These are phyloP conservation scores for Trypanosoma caninum DNA, from an alignment of 208 protist species.

Conservation along the genomic window DNA sequence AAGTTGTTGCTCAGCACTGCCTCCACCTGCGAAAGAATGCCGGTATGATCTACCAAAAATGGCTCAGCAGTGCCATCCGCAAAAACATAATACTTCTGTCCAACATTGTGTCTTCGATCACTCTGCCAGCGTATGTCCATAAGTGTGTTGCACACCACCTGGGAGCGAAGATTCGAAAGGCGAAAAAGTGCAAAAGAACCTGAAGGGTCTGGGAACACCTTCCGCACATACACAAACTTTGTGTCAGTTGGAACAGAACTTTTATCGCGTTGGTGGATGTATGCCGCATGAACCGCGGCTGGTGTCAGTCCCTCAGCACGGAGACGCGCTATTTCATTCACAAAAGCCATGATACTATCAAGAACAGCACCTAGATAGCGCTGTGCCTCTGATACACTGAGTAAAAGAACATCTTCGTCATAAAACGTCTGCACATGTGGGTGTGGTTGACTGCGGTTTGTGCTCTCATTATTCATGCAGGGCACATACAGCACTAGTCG, in stretches of 20 bases:
- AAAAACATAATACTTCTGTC: conserved; percentile 87
- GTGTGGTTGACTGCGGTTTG: conserved; percentile 77
- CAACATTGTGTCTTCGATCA: conserved; percentile 79
- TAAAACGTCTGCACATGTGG: conserved; percentile 88
- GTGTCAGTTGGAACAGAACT: conserved; percentile 64
- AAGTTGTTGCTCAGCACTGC: conserved; percentile 79
- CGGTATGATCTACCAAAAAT: conserved; percentile 79
- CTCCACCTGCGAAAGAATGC: conserved; percentile 74
- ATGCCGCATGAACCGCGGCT: conserved; percentile 72
- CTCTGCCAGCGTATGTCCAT: conserved; percentile 90
- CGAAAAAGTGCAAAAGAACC: conserved; percentile 78
- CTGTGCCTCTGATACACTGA: conserved; percentile 70
- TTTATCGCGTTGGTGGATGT: conserved; percentile 73
- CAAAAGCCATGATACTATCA: conserved; percentile 68
- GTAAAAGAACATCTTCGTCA: conserved; percentile 74
- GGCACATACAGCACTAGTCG: conserved; percentile 84
- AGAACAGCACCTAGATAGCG: conserved; percentile 71
- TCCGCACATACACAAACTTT: conserved; percentile 88
- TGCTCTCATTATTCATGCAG: conserved; percentile 82
- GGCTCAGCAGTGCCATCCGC: conserved; percentile 73
- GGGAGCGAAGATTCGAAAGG: conserved; percentile 85
- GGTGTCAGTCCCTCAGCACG: conserved; percentile 68
- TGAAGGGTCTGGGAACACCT: conserved; percentile 81
- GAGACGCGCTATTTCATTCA: conserved; percentile 58
- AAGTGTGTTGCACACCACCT: conserved; percentile 79